These are phyloP conservation scores for Schizonepeta tenuifolia DNA, from an alignment of 257 asterid genomes.

Conservation along the genomic window DNA sequence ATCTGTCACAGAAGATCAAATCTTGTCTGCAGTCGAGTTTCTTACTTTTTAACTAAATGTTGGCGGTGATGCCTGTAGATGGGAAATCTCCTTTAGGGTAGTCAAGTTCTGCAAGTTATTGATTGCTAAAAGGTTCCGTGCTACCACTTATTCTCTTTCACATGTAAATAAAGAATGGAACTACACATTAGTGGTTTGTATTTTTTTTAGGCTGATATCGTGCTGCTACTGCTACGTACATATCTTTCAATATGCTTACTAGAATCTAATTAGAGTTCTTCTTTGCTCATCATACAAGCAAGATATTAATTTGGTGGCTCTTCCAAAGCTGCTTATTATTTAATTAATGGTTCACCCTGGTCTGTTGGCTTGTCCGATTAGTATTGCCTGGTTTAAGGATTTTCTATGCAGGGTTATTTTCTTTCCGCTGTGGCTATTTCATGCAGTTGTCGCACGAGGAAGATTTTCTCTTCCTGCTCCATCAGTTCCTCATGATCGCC, in stretches of 20 bases:
- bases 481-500: conserved; percentile 94
- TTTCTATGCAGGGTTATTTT: conserved; percentile 76
- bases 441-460: conserved; percentile 93
- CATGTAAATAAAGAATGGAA: neutral
- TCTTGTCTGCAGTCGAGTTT: neutral
- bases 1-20: neutral
- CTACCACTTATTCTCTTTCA: conserved; percentile 4
- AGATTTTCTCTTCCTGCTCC: conserved; percentile 99
- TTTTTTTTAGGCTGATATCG: conserved; percentile 5
- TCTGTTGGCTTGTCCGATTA: conserved; percentile 22
- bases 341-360: conserved; percentile 12
- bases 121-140: conserved; percentile 12
- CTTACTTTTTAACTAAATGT: neutral
- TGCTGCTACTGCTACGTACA: neutral
- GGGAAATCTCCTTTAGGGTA: conserved; percentile 7
- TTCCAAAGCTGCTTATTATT: conserved; percentile 14
- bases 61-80: conserved; percentile 1
- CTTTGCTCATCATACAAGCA: neutral
- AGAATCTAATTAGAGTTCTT: conserved; percentile 11
- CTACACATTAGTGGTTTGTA: neutral
- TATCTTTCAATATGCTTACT: conserved; percentile 18
- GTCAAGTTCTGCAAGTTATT: neutral
- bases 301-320: neutral
- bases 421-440: conserved; percentile 97
- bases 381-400: conserved; percentile 26